Base-by-base conservation (phyloP, 345 rosid species). In the Eutrema japonicum region DNA sequence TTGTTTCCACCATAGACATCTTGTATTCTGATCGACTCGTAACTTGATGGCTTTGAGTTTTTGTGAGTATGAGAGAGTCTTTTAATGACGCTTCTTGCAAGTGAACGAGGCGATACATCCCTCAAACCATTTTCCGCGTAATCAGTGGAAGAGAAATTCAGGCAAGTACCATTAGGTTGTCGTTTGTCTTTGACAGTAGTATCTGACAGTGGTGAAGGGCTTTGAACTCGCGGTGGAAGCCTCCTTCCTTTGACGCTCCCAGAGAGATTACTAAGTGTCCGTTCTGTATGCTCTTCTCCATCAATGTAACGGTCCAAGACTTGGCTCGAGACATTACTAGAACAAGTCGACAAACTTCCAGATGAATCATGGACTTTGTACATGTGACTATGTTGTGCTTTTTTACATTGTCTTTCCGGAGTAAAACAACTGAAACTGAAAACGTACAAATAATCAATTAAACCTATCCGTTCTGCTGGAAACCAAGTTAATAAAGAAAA, bases 241-340 rank as follows among this genome's bases (percentile, higher is more conserved):
- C 70, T 72, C 76, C 84, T 78, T 66, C 73, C 77, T 53, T 81
- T 83, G 45, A 73, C 77, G 48, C 70, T 80, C 33, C 89, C 90
- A 32, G 67, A 63, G 79, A 58, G 69, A 68, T 72, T 78, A 66
- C 80, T 79, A 57, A 26, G 83, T 29, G 64, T 78, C 43, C 84
- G 80, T 73, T 87, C 96, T 52, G 72, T 77, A 45, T 82, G 77
- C 78, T 88, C 92, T 79, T 96, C 99, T 45, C 96, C 99, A 77
- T 89, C 99, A 26, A 95, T 89, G 82, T 84, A 96, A 43, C 96
- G 91, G 59, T 96, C 98, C 83, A 92, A 74, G 48, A 94, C 86
- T 73, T 84, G 86, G 73, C 82, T 87, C 12, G 97, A 92, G 63
- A 83, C 82, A 46, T 80, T 88, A 77, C 94, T 89, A 27, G 96